Percentiles rank a stretch among this genome's conserved stretches.
phyloP scores from a whole-genome alignment of 495 filamentous ascomycete genomes.

The Talaromyces borbonicus region DNA sequence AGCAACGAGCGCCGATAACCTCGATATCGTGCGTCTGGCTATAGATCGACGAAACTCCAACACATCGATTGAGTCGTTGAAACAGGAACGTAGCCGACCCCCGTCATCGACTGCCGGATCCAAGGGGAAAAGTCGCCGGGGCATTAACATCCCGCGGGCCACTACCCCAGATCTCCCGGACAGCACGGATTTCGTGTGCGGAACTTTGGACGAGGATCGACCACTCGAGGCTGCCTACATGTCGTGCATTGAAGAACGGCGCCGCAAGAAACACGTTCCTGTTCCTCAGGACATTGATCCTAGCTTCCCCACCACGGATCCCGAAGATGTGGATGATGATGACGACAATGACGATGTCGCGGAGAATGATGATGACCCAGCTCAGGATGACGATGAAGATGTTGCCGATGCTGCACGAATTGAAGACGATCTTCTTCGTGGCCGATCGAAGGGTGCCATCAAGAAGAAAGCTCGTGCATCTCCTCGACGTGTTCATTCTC shows the following conservation, averaged over 20 bases:
- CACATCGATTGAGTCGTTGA: conserved; percentile 56
- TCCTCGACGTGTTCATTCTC: conserved; percentile 42
- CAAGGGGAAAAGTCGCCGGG: conserved; percentile 18
- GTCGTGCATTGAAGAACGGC: conserved; percentile 70
- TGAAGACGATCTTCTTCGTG: conserved; percentile 28
- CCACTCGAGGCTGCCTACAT: conserved; percentile 89
- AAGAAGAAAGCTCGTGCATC: conserved; percentile 24
- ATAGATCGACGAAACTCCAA: conserved; percentile 44
- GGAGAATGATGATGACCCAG: conserved; percentile 39
- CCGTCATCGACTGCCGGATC: conserved; percentile 20
- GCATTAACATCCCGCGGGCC: conserved; percentile 51
- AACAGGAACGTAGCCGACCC: conserved; percentile 28
- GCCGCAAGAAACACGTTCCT: conserved; percentile 62
- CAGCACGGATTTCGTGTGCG: conserved; percentile 96
- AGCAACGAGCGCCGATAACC: conserved; percentile 43
- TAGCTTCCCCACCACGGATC: conserved; percentile 89
- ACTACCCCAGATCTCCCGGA: conserved; percentile 81
- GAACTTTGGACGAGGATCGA: conserved; percentile 90
- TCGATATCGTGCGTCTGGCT: conserved; percentile 37
- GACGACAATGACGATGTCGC: conserved; percentile 48
- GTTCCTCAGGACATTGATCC: conserved; percentile 96
- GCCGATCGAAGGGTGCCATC: conserved; percentile 18
- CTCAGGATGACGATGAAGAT: not conserved
- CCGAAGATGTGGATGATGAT: conserved; percentile 71
- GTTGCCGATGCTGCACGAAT: conserved; percentile 10